Evolutionary conservation across 2,329 filamentous ascomycete species (phyloP).

Genomic region (Fusarium duplospermum): DNA sequence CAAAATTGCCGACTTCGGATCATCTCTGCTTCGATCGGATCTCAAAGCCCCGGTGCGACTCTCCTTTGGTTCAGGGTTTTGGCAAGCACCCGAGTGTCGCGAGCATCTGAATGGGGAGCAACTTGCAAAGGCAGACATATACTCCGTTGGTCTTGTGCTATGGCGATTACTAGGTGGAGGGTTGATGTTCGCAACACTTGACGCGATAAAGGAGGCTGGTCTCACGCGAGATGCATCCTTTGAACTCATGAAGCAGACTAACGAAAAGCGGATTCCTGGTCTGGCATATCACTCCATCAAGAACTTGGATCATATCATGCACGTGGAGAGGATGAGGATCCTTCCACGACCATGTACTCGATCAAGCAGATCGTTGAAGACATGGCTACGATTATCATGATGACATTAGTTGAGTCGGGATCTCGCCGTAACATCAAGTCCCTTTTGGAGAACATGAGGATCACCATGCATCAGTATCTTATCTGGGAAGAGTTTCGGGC

Average conservation of each 20-base stretch:
- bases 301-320: not conserved
- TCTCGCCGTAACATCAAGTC: not conserved
- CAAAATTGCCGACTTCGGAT: not conserved
- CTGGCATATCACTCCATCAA: not conserved
- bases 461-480: not conserved
- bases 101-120: not conserved
- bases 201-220: not conserved
- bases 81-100: not conserved
- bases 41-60: not conserved
- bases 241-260: not conserved
- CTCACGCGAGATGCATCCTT: not conserved
- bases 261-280: not conserved
- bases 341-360: not conserved
- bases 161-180: not conserved
- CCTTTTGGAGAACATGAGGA: not conserved
- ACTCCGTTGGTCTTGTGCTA: not conserved
- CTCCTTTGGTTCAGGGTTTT: not conserved
- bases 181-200: not conserved
- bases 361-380: not conserved
- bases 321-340: not conserved
- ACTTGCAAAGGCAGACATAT: not conserved
- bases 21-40: not conserved
- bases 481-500: not conserved
- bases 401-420: not conserved
- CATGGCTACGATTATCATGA: not conserved